Percentiles rank a stretch among this genome's conserved stretches.
Evolutionary conservation across 1,284 basidiomycete species (phyloP).

Genomic region (Rhodotorula sp.): DNA sequence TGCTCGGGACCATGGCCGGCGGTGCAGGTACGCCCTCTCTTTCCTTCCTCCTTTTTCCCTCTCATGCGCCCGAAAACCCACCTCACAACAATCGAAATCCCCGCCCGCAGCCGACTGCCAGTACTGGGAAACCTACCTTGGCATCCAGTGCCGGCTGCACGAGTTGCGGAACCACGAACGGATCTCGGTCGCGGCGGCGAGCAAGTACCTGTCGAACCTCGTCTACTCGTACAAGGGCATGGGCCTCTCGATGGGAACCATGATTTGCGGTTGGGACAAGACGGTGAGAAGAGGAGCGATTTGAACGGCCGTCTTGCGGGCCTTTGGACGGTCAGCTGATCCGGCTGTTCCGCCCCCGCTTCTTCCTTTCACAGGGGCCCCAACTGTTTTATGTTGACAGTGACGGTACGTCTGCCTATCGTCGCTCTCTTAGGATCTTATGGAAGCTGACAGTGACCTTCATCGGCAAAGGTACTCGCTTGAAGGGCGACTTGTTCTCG

Average conservation of each 20-base stretch:
- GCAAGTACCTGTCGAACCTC: conserved; percentile 95
- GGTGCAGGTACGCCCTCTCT: conserved; percentile 71
- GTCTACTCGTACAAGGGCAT: conserved; percentile 99
- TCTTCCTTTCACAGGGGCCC: conserved; percentile 71
- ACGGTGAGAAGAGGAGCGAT: conserved; percentile 60
- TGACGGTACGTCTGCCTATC: conserved; percentile 57
- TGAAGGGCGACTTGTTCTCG: conserved; percentile 96
- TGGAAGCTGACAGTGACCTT: background rate
- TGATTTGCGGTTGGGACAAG: conserved; percentile 99
- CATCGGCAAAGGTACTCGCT: conserved; percentile 61
- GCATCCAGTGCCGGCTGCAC: conserved; percentile 94
- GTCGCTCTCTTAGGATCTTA: too few species aligned
- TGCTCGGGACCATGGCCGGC: conserved; percentile 98
- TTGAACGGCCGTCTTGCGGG: background rate
- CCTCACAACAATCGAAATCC: background rate
- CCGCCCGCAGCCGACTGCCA: conserved; percentile 73
- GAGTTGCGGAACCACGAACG: conserved; percentile 96
- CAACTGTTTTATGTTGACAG: conserved; percentile 97
- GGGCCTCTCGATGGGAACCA: conserved; percentile 99
- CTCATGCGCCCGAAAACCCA: background rate
- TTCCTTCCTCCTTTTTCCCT: background rate
- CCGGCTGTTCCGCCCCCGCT: background rate
- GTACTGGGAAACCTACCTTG: conserved; percentile 98
- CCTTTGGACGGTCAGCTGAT: background rate
- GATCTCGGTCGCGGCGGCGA: conserved; percentile 97